Percentiles rank a stretch among this genome's conserved stretches.
phyloP scores from a whole-genome alignment of 2,329 filamentous ascomycete species.

The Venturia effusa region DNA sequence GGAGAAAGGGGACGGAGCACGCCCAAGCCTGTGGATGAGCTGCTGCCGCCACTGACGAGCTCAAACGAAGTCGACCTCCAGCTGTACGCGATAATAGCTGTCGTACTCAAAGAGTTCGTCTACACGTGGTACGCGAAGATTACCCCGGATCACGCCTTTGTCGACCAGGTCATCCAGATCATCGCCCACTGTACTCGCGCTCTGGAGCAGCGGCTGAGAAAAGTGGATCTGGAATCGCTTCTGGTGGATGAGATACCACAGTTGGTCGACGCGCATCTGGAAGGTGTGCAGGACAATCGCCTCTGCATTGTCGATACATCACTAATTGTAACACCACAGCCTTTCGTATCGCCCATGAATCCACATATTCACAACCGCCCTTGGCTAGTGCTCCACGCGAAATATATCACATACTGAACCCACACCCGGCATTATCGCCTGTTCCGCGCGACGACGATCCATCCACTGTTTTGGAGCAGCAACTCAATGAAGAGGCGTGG shows the following conservation, averaged over 20 bases:
- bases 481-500: conserved; percentile 70
- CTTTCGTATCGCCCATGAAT: conserved; percentile 57
- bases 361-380: conserved; percentile 46
- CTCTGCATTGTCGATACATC: conserved; percentile 15
- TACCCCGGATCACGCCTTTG: conserved; percentile 79
- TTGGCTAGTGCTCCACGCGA: conserved; percentile 52
- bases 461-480: conserved; percentile 47
- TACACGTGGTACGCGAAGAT: conserved; percentile 90
- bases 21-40: conserved; percentile 60
- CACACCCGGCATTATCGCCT: conserved; percentile 70
- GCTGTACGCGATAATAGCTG: conserved; percentile 82
- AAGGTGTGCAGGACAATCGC: conserved; percentile 42
- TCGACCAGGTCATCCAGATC: conserved; percentile 77
- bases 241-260: conserved; percentile 80
- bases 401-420: conserved; percentile 75
- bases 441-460: conserved; percentile 50
- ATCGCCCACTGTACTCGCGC: conserved; percentile 86
- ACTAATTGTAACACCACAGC: conserved; percentile 36
- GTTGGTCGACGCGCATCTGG: conserved; percentile 68
- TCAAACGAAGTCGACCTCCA: conserved; percentile 89
- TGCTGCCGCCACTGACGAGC: conserved; percentile 84
- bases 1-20: conserved; percentile 46
- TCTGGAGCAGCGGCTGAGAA: conserved; percentile 73
- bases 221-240: conserved; percentile 72
- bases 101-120: conserved; percentile 82